phyloP scores from a whole-genome alignment of 2,329 filamentous ascomycete species.

The Stagonosporopsis tanaceti region DNA sequence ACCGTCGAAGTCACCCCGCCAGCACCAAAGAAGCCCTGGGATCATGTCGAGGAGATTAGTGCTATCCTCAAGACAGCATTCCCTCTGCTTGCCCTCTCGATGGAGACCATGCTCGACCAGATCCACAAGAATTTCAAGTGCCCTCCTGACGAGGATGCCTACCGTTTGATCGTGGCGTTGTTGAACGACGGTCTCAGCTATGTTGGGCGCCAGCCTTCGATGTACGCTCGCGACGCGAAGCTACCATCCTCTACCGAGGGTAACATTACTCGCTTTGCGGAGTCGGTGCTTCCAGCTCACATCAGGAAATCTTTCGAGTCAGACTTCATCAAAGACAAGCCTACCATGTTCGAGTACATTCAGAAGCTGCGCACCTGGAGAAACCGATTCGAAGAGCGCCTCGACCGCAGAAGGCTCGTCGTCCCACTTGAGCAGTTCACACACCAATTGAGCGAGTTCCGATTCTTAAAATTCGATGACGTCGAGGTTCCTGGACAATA shows the following conservation, averaged over 20 bases:
- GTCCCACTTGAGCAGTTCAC: slow-evolving; percentile 85
- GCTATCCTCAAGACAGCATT: slow-evolving; percentile 96
- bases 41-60: slow-evolving; percentile 95
- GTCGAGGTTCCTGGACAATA: slow-evolving; percentile 98
- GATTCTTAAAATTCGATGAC: slow-evolving; percentile 97
- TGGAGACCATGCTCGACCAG: slow-evolving; percentile 99
- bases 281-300: slow-evolving; percentile 92
- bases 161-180: slow-evolving; percentile 94
- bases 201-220: slow-evolving; percentile 83
- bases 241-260: slow-evolving; percentile 88
- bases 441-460: slow-evolving; percentile 92
- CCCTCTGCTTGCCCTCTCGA: slow-evolving; percentile 90
- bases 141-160: slow-evolving; percentile 96
- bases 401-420: slow-evolving; percentile 80
- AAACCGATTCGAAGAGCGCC: slow-evolving; percentile 96
- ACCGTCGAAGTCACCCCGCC: slow-evolving; percentile 34
- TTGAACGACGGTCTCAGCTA: slow-evolving; percentile 95
- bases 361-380: slow-evolving; percentile 95
- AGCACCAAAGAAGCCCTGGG: slow-evolving; percentile 81
- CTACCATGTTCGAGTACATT: slow-evolving; percentile 98
- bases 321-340: slow-evolving; percentile 95
- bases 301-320: slow-evolving; percentile 96
- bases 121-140: slow-evolving; percentile 99
- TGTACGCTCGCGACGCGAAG: slow-evolving; percentile 91
- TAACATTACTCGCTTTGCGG: slow-evolving; percentile 95